Percentiles rank a stretch among this genome's conserved stretches.
Evolutionary conservation across 345 rosid species (phyloP).

Genomic region (Adansonia digitata): DNA sequence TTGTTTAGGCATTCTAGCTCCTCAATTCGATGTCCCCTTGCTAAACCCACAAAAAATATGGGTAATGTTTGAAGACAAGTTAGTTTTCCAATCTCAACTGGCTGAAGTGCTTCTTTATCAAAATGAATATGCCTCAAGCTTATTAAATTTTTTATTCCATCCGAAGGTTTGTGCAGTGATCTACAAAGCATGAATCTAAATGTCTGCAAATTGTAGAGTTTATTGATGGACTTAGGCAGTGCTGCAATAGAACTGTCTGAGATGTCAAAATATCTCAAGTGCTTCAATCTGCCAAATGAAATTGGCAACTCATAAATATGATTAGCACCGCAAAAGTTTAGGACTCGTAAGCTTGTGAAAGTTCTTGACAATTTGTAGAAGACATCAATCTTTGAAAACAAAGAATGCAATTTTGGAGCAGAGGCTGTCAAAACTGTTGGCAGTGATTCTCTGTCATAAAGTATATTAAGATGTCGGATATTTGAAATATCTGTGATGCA

Average conservation of each 20-base stretch:
- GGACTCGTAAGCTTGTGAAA: constrained; percentile 8
- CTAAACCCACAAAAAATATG: background rate
- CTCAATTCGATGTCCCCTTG: background rate
- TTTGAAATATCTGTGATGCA: background rate
- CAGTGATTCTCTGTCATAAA: background rate
- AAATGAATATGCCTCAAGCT: background rate
- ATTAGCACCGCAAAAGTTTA: background rate
- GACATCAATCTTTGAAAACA: background rate
- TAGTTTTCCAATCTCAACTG: background rate
- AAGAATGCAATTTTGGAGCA: background rate
- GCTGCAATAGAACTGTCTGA: background rate
- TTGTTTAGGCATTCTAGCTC: background rate
- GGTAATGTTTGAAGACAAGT: constrained; percentile 2
- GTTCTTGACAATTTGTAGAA: background rate
- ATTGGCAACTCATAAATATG: background rate
- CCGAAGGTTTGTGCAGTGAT: background rate
- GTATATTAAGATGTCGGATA: background rate
- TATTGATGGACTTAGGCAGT: background rate
- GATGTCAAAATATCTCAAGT: constrained; percentile 9
- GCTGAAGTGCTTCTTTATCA: background rate
- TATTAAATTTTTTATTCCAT: background rate
- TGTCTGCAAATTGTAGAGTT: constrained; percentile 16
- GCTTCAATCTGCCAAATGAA: constrained; percentile 13
- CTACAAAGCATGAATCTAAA: background rate
- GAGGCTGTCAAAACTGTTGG: background rate